Percentiles rank a stretch among this genome's conserved stretches.
phyloP scores from a whole-genome alignment of 2,329 filamentous ascomycete species.

The Phyllosticta citriasiana region DNA sequence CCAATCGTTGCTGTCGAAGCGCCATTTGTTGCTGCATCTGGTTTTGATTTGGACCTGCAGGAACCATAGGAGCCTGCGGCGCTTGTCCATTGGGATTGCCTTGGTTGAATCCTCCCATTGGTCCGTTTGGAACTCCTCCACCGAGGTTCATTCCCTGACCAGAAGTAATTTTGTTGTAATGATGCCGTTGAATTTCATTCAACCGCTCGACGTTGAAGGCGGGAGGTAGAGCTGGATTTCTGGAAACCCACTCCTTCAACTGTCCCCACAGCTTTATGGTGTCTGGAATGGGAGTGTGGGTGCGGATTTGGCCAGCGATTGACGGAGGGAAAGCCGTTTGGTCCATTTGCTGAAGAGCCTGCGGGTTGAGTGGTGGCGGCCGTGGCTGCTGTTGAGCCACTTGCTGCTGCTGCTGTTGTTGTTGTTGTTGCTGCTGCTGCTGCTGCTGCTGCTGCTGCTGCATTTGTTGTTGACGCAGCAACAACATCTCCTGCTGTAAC shows the following conservation, averaged over 20 bases:
- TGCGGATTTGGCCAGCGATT: slow-evolving; percentile 16
- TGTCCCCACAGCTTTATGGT: slow-evolving; percentile 47
- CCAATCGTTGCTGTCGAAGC: background rate
- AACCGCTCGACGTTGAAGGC: slow-evolving; percentile 24
- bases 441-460: slow-evolving; percentile 17
- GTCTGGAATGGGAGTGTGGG: slow-evolving; percentile 32
- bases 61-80: slow-evolving; percentile 32
- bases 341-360: slow-evolving; percentile 24
- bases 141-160: slow-evolving; percentile 15
- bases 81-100: slow-evolving; percentile 20
- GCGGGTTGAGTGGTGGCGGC: slow-evolving; percentile 17
- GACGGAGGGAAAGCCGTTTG: slow-evolving; percentile 22
- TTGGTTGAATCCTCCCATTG: background rate
- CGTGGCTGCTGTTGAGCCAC: slow-evolving; percentile 16
- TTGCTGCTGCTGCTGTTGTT: slow-evolving; percentile 19
- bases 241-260: slow-evolving; percentile 41
- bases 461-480: slow-evolving; percentile 18
- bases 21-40: slow-evolving; percentile 9
- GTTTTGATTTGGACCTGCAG: slow-evolving; percentile 12
- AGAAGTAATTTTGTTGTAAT: slow-evolving; percentile 33
- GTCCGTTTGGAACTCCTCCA: slow-evolving; percentile 2
- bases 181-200: slow-evolving; percentile 29
- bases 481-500: slow-evolving; percentile 13
- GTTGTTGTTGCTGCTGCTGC: slow-evolving; percentile 13
- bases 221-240: slow-evolving; percentile 30